Evolutionary conservation across 805 yeast species (phyloP).

Genomic region (Maudiozyma bulderi): DNA sequence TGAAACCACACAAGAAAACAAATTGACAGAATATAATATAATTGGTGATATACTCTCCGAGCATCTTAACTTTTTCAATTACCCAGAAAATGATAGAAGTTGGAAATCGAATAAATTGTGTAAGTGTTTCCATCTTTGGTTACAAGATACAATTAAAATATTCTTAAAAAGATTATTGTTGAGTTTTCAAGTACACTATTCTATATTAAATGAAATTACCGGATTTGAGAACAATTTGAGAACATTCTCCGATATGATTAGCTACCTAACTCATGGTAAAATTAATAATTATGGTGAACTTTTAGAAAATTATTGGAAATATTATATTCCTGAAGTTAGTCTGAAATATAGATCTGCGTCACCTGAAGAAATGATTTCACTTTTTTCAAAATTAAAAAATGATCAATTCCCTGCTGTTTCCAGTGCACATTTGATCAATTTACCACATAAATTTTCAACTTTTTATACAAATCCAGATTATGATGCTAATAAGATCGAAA

Average conservation of each 20-base stretch:
- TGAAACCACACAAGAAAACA: neutral
- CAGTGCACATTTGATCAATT: constrained; percentile 4
- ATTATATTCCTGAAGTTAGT: neutral
- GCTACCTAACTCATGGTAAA: neutral
- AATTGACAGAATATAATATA: neutral
- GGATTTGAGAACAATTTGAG: neutral
- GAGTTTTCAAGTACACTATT: constrained; percentile 9
- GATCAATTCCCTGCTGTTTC: constrained; percentile 2
- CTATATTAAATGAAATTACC: constrained; percentile 2
- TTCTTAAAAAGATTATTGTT: constrained; percentile 14
- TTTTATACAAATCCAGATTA: constrained; percentile 9
- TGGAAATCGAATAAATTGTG: neutral
- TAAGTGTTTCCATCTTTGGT: neutral
- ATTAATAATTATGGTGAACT: neutral
- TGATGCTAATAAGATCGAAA: constrained; percentile 29
- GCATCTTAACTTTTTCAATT: neutral
- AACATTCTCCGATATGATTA: neutral
- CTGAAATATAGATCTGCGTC: neutral
- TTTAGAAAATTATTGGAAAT: neutral
- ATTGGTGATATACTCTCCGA: neutral
- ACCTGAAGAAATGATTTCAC: neutral
- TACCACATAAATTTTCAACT: constrained; percentile 10
- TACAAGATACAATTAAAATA: constrained; percentile 9
- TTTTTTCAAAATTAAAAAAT: neutral
- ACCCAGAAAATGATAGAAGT: neutral